Conservation (phyloP, 495 filamentous ascomycete species). For the Talaromyces adpressus region DNA sequence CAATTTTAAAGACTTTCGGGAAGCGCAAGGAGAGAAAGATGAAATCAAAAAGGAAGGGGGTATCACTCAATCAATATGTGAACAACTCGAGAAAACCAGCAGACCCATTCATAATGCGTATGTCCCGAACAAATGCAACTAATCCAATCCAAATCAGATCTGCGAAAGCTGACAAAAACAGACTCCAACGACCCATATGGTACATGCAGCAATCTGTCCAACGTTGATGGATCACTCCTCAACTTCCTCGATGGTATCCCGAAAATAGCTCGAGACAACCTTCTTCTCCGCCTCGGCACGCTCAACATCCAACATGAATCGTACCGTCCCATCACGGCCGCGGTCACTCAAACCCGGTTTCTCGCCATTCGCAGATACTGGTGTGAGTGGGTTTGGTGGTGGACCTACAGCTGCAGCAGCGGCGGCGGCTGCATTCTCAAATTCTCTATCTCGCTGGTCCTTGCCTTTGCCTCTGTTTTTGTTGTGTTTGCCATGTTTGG, state of each 20-base stretch:
- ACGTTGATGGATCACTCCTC: slow-evolving; percentile 19
- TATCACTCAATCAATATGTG: background rate
- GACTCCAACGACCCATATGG: background rate
- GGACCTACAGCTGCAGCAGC: slow-evolving; percentile 8
- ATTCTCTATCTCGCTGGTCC: background rate
- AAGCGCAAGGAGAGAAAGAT: background rate
- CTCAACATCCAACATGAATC: slow-evolving; percentile 83
- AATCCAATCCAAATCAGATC: slow-evolving; percentile 48
- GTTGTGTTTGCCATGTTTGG: slow-evolving; percentile 4
- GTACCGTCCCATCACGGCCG: slow-evolving; percentile 67
- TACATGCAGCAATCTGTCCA: background rate
- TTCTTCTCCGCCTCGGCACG: slow-evolving; percentile 65
- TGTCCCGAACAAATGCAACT: background rate
- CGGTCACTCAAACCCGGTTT: slow-evolving; percentile 41
- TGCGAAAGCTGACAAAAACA: background rate
- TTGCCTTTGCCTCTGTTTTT: slow-evolving; percentile 11
- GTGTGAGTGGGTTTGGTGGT: slow-evolving; percentile 30
- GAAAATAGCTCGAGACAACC: slow-evolving; percentile 59
- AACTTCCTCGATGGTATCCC: slow-evolving; percentile 69
- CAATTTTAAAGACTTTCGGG: background rate
- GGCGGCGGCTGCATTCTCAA: background rate
- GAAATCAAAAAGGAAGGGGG: background rate
- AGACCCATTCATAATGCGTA: background rate
- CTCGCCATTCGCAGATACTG: slow-evolving; percentile 36
- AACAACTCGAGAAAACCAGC: background rate